Conservation (phyloP, 108 stramenopile genomes). For the Cyclostephanos tholiformis region DNA sequence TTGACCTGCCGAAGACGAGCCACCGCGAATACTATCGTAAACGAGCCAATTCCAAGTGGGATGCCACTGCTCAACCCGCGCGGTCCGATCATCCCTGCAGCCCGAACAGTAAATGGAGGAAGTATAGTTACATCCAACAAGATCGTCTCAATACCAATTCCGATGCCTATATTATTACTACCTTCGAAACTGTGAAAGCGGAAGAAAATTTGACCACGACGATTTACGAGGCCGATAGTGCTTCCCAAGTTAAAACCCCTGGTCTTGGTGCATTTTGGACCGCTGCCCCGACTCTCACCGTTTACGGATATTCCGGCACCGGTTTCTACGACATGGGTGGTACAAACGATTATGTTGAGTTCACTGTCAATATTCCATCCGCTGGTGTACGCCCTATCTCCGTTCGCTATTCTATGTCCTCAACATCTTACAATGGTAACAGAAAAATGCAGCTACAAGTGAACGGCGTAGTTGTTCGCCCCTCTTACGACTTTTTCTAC, state of each 20-base stretch:
- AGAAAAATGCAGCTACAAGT: slow-evolving; percentile 19
- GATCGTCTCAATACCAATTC: slow-evolving; percentile 24
- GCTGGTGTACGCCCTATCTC: slow-evolving; percentile 32
- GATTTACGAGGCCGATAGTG: slow-evolving; percentile 36
- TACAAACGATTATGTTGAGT: slow-evolving; percentile 28
- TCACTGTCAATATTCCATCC: slow-evolving; percentile 15
- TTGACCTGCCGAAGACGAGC: slow-evolving; percentile 27
- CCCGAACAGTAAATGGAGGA: slow-evolving; percentile 38
- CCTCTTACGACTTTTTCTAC: slow-evolving; percentile 27
- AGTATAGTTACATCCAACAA: slow-evolving; percentile 41
- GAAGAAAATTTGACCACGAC: slow-evolving; percentile 27
- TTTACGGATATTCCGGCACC: slow-evolving; percentile 31
- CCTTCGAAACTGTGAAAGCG: slow-evolving; percentile 41
- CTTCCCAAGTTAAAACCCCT: slow-evolving; percentile 5
- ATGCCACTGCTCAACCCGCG: slow-evolving; percentile 27
- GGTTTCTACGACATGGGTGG: slow-evolving; percentile 37
- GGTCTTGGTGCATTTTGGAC: slow-evolving; percentile 10
- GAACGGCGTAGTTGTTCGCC: slow-evolving; percentile 19
- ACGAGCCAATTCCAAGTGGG: slow-evolving; percentile 45
- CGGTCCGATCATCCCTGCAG: slow-evolving; percentile 54
- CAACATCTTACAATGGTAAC: slow-evolving; percentile 27
- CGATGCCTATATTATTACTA: slow-evolving; percentile 12
- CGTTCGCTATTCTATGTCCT: slow-evolving; percentile 30
- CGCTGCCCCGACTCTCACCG: slow-evolving; percentile 5
- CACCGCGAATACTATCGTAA: slow-evolving; percentile 58